phyloP scores from a whole-genome alignment of 345 rosid genomes.

The Euphorbia peplus region DNA sequence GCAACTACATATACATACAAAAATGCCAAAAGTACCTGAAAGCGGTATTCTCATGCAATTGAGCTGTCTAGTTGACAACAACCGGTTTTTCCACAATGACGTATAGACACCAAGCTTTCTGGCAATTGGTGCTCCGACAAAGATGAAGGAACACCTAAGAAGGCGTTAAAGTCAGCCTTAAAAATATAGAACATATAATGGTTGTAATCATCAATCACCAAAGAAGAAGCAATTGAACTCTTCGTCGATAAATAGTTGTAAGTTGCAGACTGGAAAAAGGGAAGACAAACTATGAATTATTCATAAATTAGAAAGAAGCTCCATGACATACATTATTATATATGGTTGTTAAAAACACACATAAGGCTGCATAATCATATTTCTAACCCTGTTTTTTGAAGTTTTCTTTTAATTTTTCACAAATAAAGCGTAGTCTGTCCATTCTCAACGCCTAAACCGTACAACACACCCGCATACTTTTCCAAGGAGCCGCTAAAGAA shows the following conservation, averaged over 20 bases:
- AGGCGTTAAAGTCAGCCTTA: too few species aligned
- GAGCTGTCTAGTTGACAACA: neutral
- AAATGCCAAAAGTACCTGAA: neutral
- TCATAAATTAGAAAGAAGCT: slow-evolving; percentile 21
- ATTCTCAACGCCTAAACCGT: slow-evolving; percentile 73
- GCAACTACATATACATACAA: neutral
- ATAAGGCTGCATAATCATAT: slow-evolving; percentile 13
- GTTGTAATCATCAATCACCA: too few species aligned
- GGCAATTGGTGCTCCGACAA: too few species aligned
- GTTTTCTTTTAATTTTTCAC: slow-evolving; percentile 19
- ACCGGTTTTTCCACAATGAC: neutral
- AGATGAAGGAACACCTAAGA: too few species aligned
- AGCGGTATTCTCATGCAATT: neutral
- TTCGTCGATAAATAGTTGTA: too few species aligned
- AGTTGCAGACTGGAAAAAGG: neutral
- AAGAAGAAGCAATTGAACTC: too few species aligned
- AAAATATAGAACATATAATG: too few species aligned
- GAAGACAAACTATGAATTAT: neutral
- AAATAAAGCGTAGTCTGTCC: slow-evolving; percentile 42
- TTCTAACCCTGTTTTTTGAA: neutral
- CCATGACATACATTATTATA: slow-evolving; percentile 24
- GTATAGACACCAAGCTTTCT: too few species aligned
- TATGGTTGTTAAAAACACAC: slow-evolving; percentile 20
- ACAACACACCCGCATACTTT: slow-evolving; percentile 70
- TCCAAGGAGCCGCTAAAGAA: slow-evolving; percentile 59